Evolutionary conservation across 805 yeast species (phyloP), one percentile per base, ranked within the genome.

Genomic region (Pichia ethanolica): DNA sequence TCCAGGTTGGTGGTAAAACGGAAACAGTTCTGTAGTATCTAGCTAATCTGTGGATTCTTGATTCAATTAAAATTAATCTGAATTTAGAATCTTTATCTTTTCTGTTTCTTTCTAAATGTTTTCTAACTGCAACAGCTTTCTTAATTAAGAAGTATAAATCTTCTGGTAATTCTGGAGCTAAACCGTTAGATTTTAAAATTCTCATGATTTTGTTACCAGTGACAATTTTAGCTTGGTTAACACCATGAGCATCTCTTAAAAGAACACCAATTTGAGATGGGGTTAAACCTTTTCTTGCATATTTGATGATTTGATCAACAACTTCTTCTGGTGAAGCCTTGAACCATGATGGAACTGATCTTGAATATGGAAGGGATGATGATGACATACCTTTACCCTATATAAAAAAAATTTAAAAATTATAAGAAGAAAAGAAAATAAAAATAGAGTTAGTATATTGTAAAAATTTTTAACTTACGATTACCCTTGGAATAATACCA

Each of bases 21-120:
- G 96, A 81, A 69, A 89, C 96, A 69, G 97, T 88, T 89, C 97
- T 91, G 97, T 93, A 93, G 95, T 93, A 93, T 82, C 99, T 88
- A 67, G 99, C 96, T 74, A 93, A 87, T 86, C 99, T 91, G 96
- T 93, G 99, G 82, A 93, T 93, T 89, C 99, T 90, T 62, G 98
- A 91, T 82, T 93, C 99, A 76, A 93, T 90, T 77, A 93, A 86
- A 93, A 93, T 93, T 72, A 93, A 89, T 86, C 99, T 89, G 96
- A 93, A 93, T 82, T 93, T 93, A 68, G 99, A 93, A 81, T 93
- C 99, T 85, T 93, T 91, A 81, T 93, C 99, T 86, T 93, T 93
- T 88, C 99, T 90, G 97, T 93, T 93, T 80, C 95, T 88, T 82
- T 93, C 99, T 74, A 93, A 86, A 80, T 93, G 99, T 88, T 93